phyloP scores from a whole-genome alignment of 139 green algal species.

The Chlamydomonas sp. region DNA sequence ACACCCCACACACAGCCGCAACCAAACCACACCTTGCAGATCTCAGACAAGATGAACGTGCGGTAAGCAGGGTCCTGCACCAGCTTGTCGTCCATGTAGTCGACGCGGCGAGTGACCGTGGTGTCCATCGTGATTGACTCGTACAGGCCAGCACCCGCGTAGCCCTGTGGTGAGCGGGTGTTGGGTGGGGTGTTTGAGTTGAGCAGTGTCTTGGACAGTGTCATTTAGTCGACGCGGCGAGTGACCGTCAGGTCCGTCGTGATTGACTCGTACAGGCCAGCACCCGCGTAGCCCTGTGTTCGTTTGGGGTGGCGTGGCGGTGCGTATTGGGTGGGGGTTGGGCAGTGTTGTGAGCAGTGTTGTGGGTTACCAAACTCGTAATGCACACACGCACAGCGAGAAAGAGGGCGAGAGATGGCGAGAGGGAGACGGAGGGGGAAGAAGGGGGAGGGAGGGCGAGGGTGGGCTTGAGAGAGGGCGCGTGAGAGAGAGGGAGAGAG shows the following conservation, averaged over 20 bases:
- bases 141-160: constrained; percentile 81
- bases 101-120: constrained; percentile 44
- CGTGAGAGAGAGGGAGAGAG: no score
- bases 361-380: no score
- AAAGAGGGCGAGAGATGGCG: no score
- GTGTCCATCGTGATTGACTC: constrained; percentile 90
- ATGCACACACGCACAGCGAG: no score
- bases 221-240: constrained; percentile 57
- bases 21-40: constrained; percentile 49
- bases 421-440: no score
- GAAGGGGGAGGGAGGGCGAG: no score
- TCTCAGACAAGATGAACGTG: constrained; percentile 41
- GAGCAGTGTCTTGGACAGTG: constrained; percentile 39
- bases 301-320: no score
- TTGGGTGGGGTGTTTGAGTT: background rate
- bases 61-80: constrained; percentile 64
- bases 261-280: constrained; percentile 87
- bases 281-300: constrained; percentile 47
- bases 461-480: no score
- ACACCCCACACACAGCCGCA: background rate
- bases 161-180: no score
- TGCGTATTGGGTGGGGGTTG: no score
- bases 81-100: constrained; percentile 77
- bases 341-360: no score
- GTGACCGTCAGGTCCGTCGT: constrained; percentile 75